phyloP scores from a whole-genome alignment of 2,329 filamentous ascomycete species.

The Fusarium sp. region DNA sequence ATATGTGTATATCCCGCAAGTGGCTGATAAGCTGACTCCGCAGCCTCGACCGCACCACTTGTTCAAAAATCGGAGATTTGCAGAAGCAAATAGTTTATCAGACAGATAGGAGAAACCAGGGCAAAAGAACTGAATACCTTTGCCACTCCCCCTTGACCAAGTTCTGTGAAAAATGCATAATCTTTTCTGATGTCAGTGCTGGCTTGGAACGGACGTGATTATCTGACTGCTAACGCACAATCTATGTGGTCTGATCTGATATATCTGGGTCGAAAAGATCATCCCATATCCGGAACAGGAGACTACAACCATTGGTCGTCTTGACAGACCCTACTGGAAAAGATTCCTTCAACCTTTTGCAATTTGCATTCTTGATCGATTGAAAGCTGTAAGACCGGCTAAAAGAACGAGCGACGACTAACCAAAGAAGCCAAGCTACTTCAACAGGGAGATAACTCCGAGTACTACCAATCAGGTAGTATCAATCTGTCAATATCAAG shows the following conservation, averaged over 20 bases:
- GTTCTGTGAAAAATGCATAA: too few species aligned
- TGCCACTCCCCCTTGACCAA: too few species aligned
- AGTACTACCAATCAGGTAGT: neutral
- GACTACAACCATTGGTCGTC: rapidly evolving
- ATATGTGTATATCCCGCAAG: neutral
- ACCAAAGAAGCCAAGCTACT: neutral
- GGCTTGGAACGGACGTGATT: neutral
- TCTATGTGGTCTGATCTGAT: neutral
- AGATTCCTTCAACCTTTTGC: rapidly evolving
- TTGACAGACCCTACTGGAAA: rapidly evolving
- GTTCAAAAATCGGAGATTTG: neutral
- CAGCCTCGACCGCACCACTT: too few species aligned
- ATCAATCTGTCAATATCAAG: neutral
- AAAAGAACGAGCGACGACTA: neutral
- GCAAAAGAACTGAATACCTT: too few species aligned
- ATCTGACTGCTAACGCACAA: neutral
- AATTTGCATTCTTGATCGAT: neutral
- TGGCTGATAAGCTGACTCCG: neutral
- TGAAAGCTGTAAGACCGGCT: neutral
- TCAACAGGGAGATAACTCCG: neutral
- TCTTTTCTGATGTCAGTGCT: neutral
- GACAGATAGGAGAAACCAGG: too few species aligned
- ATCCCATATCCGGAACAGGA: neutral
- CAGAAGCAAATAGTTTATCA: neutral
- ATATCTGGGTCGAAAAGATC: neutral